Evolutionary conservation across 352 stramenopile species (phyloP).

Genomic region (Paralagenidium karlingii): DNA sequence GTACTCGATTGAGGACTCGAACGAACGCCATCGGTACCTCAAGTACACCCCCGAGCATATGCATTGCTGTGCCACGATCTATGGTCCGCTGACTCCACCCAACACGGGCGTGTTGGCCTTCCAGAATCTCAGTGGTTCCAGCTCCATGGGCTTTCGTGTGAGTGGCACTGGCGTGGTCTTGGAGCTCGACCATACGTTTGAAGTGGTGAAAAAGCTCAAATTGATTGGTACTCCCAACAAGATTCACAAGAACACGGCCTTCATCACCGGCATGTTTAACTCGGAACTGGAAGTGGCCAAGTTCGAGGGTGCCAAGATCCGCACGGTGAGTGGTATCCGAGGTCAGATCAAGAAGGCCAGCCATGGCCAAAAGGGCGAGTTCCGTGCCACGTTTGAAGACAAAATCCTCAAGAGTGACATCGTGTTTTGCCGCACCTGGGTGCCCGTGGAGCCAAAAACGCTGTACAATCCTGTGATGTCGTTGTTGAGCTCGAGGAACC

Average conservation of each 20-base stretch:
- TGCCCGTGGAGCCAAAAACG: constrained; percentile 95
- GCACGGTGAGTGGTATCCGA: constrained; percentile 97
- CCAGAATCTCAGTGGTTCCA: constrained; percentile 90
- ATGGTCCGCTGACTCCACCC: constrained; percentile 89
- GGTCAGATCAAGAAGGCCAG: constrained; percentile 97
- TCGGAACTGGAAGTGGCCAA: constrained; percentile 92
- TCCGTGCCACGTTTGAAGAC: constrained; percentile 99
- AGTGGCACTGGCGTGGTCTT: constrained; percentile 94
- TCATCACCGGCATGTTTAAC: constrained; percentile 97
- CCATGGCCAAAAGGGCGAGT: constrained; percentile 88
- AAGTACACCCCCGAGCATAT: constrained; percentile 99
- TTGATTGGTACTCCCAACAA: constrained; percentile 97
- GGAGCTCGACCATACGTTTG: constrained; percentile 96
- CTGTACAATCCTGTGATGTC: constrained; percentile 98
- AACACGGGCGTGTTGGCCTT: constrained; percentile 98
- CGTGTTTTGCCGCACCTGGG: constrained; percentile 98
- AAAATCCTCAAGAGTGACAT: constrained; percentile 99
- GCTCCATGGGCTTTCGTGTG: constrained; percentile 92
- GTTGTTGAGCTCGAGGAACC: constrained; percentile 36
- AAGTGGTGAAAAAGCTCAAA: constrained; percentile 99
- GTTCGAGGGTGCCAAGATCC: constrained; percentile 95
- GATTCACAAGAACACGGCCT: constrained; percentile 99
- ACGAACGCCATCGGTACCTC: constrained; percentile 92
- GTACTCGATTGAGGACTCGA: constrained; percentile 98
- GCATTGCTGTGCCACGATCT: constrained; percentile 98